phyloP scores from a whole-genome alignment of 2,329 filamentous ascomycete genomes.

The Colletotrichum kahawae region DNA sequence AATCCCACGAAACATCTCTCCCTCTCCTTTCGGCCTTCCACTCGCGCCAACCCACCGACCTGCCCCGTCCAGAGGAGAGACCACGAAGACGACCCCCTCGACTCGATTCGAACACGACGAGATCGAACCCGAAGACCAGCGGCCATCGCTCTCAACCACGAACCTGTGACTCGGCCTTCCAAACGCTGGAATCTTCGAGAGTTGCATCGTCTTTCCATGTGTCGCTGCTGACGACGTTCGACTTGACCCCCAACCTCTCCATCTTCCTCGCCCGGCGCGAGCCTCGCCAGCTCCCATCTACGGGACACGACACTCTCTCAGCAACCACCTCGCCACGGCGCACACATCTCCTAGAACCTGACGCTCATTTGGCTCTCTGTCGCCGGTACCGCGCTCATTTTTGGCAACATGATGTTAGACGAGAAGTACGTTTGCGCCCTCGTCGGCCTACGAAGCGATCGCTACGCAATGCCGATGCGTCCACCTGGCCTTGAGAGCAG shows the following conservation, averaged over 20 bases:
- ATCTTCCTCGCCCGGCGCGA: slow-evolving; percentile 28
- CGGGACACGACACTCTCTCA: slow-evolving; percentile 14
- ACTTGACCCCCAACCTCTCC: background rate
- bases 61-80: background rate
- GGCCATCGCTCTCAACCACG: background rate
- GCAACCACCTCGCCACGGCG: slow-evolving; percentile 6
- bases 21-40: slow-evolving; percentile 11
- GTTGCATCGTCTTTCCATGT: slow-evolving; percentile 8
- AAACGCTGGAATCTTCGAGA: background rate
- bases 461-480: background rate
- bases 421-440: slow-evolving; percentile 25
- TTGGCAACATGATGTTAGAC: slow-evolving; percentile 24
- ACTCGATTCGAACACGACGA: slow-evolving; percentile 3
- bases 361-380: slow-evolving; percentile 14
- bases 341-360: background rate
- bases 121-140: background rate
- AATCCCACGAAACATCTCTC: slow-evolving; percentile 19
- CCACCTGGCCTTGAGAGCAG: background rate
- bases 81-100: slow-evolving; percentile 7
- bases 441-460: background rate
- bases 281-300: slow-evolving; percentile 18
- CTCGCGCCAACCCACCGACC: slow-evolving; percentile 7
- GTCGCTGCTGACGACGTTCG: slow-evolving; percentile 20
- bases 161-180: background rate
- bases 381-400: slow-evolving; percentile 9